These are phyloP conservation scores for Boletus tylopilopsis DNA, from an alignment of 768 basidiomycete genomes.

Conservation along the genomic window DNA sequence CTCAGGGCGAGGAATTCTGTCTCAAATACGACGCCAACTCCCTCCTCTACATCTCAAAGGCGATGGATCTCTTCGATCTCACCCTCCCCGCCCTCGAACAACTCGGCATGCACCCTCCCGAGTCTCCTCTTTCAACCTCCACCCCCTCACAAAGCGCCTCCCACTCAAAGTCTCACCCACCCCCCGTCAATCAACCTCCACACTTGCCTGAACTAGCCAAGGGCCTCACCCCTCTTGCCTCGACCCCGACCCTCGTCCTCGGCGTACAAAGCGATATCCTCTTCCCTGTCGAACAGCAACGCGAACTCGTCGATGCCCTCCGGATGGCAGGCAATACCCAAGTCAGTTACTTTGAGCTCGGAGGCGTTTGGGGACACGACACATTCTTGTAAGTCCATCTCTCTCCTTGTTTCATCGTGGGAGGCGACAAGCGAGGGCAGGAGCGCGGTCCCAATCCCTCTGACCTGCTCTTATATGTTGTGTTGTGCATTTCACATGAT, in stretches of 20 bases:
- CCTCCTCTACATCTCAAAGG: conserved; percentile 97
- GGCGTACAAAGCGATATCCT: conserved; percentile 97
- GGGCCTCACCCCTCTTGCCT: conserved; percentile 69
- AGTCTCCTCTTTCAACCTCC: conserved; percentile 13
- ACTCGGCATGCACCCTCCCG: conserved; percentile 49
- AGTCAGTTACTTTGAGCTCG: conserved; percentile 96
- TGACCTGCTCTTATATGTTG: conserved; percentile 10
- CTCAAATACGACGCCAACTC: conserved; percentile 99
- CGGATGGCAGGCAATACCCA: conserved; percentile 83
- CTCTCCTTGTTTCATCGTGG: not conserved
- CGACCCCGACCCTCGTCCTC: conserved; percentile 81
- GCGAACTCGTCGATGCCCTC: conserved; percentile 90
- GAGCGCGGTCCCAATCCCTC: not conserved
- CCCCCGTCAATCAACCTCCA: conserved; percentile 68
- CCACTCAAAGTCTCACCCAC: conserved; percentile 67
- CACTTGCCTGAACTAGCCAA: conserved; percentile 72
- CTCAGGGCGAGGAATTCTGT: conserved; percentile 92
- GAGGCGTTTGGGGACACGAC: conserved; percentile 99
- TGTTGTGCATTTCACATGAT: not conserved
- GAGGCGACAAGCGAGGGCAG: not conserved
- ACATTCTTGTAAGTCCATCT: conserved; percentile 75
- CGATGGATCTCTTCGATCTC: conserved; percentile 99
- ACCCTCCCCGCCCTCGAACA: conserved; percentile 69
- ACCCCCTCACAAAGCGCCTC: conserved; percentile 34
- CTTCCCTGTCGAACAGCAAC: conserved; percentile 95